Conservation (phyloP, 768 basidiomycete species). For the Leccinum disarticulatum region DNA sequence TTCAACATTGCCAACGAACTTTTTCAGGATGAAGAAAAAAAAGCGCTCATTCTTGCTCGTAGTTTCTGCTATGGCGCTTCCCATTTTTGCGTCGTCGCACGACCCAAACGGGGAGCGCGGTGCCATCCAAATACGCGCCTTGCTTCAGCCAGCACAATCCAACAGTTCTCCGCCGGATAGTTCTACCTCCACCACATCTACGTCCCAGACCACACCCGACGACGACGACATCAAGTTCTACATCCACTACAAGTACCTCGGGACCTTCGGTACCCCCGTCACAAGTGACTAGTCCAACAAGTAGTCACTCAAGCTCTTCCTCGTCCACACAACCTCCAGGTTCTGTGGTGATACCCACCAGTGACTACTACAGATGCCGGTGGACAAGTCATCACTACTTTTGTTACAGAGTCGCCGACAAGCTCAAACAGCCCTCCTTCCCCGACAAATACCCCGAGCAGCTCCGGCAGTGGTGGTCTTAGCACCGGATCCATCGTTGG, state of each 20-base stretch:
- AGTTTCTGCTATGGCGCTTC: conserved; percentile 28
- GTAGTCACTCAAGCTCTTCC: conserved; percentile 4
- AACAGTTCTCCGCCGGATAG: not conserved
- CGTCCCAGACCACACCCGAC: not conserved
- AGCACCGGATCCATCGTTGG: conserved; percentile 75
- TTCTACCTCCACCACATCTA: not conserved
- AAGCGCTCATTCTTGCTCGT: conserved; percentile 28
- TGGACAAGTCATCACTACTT: conserved; percentile 32
- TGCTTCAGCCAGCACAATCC: not conserved
- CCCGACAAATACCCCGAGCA: conserved; percentile 17
- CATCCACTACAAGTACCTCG: conserved; percentile 19
- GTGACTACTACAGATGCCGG: conserved; percentile 27
- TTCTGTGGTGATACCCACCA: conserved; percentile 9
- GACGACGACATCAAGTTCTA: conserved; percentile 3
- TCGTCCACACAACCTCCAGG: not conserved
- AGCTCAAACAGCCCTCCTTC: conserved; percentile 30
- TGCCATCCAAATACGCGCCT: conserved; percentile 20
- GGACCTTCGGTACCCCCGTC: conserved; percentile 1
- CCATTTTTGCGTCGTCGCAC: conserved; percentile 23
- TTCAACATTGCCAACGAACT: conserved; percentile 13
- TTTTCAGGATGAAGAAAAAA: conserved; percentile 25
- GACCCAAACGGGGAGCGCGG: conserved; percentile 16
- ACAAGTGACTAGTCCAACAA: conserved; percentile 1
- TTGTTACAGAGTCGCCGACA: conserved; percentile 12
- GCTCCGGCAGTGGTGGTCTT: conserved; percentile 43